Evolutionary conservation across 2,329 filamentous ascomycete species (phyloP).

Genomic region (Cercospora citrullina): DNA sequence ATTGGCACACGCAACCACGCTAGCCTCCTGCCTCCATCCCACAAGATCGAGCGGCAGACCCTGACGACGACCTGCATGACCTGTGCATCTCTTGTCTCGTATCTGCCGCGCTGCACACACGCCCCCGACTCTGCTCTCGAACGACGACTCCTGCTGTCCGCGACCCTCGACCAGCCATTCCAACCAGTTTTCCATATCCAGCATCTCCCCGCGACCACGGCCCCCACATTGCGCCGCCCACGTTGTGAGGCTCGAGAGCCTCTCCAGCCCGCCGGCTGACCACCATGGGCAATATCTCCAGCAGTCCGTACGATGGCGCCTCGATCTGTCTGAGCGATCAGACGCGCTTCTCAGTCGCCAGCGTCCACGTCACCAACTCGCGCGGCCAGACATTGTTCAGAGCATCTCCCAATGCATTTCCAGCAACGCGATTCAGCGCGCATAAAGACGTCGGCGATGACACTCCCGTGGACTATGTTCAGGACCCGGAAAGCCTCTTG

Average conservation of each 20-base stretch:
- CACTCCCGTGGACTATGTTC: constrained; percentile 81
- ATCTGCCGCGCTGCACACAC: background rate
- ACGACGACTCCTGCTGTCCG: background rate
- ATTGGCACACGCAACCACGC: background rate
- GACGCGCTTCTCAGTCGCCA: constrained; percentile 83
- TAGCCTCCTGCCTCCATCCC: background rate
- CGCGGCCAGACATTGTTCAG: constrained; percentile 74
- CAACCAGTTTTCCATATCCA: constrained; percentile 11
- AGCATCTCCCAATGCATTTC: constrained; percentile 82
- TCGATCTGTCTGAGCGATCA: constrained; percentile 86
- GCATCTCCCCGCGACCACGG: constrained; percentile 15
- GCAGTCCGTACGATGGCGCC: constrained; percentile 80
- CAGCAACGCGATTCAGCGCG: constrained; percentile 73
- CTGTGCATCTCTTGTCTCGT: background rate
- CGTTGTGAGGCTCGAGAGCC: constrained; percentile 25
- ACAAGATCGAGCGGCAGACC: background rate
- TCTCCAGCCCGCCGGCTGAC: constrained; percentile 22
- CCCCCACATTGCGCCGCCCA: constrained; percentile 27
- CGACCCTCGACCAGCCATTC: constrained; percentile 6
- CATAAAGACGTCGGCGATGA: constrained; percentile 72
- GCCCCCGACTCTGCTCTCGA: background rate
- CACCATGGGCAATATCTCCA: constrained; percentile 86
- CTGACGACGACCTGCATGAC: background rate
- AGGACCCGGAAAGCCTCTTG: constrained; percentile 71
- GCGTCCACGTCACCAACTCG: constrained; percentile 76